These are phyloP conservation scores for Porcisia hertigi DNA, from an alignment of 208 protist species.

Conservation along the genomic window DNA sequence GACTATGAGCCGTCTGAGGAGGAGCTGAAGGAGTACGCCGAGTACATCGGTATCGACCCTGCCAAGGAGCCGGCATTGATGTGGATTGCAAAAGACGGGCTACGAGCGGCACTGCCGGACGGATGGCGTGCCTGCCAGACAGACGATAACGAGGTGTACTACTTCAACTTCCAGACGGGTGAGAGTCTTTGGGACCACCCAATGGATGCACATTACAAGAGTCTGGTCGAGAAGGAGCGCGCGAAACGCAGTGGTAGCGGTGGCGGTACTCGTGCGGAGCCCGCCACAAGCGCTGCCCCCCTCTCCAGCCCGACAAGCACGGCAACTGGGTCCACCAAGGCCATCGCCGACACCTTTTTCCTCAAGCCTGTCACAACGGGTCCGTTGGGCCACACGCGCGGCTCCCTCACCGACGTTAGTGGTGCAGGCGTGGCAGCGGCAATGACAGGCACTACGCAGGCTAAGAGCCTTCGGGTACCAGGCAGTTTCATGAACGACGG, in stretches of 20 bases:
- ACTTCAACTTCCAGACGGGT: slow-evolving; percentile 94
- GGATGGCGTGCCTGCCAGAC: slow-evolving; percentile 94
- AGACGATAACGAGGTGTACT: slow-evolving; percentile 91
- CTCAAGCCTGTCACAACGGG: slow-evolving; percentile 1
- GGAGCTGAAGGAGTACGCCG: slow-evolving; percentile 92
- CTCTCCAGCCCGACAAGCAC: neutral
- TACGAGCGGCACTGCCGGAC: slow-evolving; percentile 89
- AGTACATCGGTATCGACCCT: slow-evolving; percentile 92
- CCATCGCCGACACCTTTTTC: slow-evolving; percentile 42
- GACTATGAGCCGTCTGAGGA: slow-evolving; percentile 87
- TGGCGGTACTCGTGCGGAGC: neutral
- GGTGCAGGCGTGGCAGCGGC: neutral
- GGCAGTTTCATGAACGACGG: slow-evolving; percentile 7
- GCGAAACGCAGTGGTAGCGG: slow-evolving; percentile 23
- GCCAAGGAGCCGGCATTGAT: slow-evolving; percentile 80
- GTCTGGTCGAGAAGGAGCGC: slow-evolving; percentile 56
- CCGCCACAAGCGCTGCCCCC: neutral
- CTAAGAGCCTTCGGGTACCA: neutral
- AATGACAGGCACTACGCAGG: neutral
- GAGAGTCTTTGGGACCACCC: slow-evolving; percentile 95
- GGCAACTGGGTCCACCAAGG: slow-evolving; percentile 36
- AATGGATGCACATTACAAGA: slow-evolving; percentile 90
- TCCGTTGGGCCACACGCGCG: neutral
- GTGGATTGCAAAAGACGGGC: slow-evolving; percentile 91
- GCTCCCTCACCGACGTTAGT: neutral